Base-by-base conservation (phyloP, 495 filamentous ascomycete genomes). In the Podospora pseudopauciseta region DNA sequence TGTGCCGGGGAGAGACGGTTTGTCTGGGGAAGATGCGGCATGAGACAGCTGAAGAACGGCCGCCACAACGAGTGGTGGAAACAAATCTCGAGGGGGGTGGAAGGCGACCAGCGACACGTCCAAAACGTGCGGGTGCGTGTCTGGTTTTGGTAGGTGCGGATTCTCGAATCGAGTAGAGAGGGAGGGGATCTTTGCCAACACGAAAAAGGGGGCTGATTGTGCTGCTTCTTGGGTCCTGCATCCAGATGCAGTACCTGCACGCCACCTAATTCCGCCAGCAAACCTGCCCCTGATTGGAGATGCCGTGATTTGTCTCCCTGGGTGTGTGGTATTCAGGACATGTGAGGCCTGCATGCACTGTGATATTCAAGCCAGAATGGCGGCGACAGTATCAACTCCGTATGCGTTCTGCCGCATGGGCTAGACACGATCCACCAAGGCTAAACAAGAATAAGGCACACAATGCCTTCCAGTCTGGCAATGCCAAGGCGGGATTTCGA, bases 11-110 rank as follows among this genome's bases (percentile, higher is more conserved):
- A 59, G 49, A 66, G 60, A 65, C 44, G 65, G 60, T 60, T 70
- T 63, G 65, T 71, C 69, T 68, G 71, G 70, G 71, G 71, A 65
- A 69, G 60, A 62, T 59, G 67, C 53, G 61, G 68, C 63, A 58
- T 66, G 66, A 55, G 67, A 73, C 71, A 73, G 71, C 69, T 71
- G 71, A 73, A 11, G 6, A 49, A 67, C 67, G 69, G 67, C 71
- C 67, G 69, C 69, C 69, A 73, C 71, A 64, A 44, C 5, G 44
- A 65, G 49, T 28, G 26, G 26, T 28, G 64, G 57, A 63, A 39
- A 20, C 16, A 39, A 56, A 61, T 34, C 55, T 58, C 55, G 55
- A 58, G 3, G 23, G 55, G 11, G 23, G 55, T 4, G 55, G 30
- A 32, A 58, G 23, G 55, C n/a, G 23, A 1, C 55, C 13, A 58